Conservation (phyloP, 2,329 filamentous ascomycete species). For the Cladosporium velox region DNA sequence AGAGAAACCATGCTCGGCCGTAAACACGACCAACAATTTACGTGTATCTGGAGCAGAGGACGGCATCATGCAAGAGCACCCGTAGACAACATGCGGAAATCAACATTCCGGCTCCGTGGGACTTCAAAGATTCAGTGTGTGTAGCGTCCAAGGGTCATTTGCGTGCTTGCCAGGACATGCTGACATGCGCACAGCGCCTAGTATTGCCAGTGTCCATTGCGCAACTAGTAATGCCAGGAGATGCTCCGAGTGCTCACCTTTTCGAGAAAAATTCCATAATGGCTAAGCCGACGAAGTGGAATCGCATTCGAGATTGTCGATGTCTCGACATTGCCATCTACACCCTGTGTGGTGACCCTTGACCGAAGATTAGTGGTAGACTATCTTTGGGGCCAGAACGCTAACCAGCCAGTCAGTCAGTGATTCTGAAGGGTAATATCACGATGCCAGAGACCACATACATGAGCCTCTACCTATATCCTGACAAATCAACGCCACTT, state of each 20-base stretch:
- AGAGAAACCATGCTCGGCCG: background rate
- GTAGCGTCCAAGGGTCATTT: background rate
- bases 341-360: background rate
- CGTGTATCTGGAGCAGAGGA: background rate
- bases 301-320: background rate
- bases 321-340: background rate
- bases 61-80: background rate
- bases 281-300: background rate
- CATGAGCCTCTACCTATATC: background rate
- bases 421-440: background rate
- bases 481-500: background rate
- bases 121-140: background rate
- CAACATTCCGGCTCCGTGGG: background rate
- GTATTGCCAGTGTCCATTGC: background rate
- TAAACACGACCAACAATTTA: background rate
- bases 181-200: background rate
- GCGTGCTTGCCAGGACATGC: background rate
- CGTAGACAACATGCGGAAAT: too few species aligned
- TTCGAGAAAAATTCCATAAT: background rate
- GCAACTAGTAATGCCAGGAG: background rate
- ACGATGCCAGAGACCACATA: background rate
- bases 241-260: background rate
- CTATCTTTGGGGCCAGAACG: background rate
- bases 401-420: background rate
- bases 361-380: background rate